phyloP scores from a whole-genome alignment of 202 grass and related monocot genomes.

The Musa balbisiana region DNA sequence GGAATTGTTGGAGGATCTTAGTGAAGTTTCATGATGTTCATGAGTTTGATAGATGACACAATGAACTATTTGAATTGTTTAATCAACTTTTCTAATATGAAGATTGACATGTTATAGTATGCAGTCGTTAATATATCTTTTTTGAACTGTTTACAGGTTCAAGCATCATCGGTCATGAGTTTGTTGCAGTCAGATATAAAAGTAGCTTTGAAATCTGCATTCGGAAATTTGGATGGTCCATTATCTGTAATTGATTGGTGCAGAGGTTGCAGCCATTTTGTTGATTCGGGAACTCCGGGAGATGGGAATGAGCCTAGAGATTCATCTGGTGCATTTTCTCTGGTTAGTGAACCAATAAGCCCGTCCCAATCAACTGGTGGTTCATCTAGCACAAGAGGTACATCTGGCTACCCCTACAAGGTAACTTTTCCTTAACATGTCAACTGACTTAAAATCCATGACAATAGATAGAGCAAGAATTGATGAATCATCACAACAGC shows the following conservation, averaged over 20 bases:
- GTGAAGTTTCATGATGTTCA: too few species aligned
- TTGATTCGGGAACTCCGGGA: slow-evolving; percentile 33
- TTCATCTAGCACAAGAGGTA: slow-evolving; percentile 56
- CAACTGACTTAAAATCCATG: slow-evolving; percentile 24
- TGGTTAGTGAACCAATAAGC: slow-evolving; percentile 66
- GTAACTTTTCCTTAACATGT: background rate
- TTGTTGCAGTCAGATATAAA: slow-evolving; percentile 94
- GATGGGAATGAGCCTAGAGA: slow-evolving; percentile 67
- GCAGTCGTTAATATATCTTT: slow-evolving; percentile 4
- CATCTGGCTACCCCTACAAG: slow-evolving; percentile 11
- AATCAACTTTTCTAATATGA: background rate
- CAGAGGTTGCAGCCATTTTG: slow-evolving; percentile 54
- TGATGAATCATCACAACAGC: slow-evolving; percentile 42
- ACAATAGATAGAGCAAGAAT: slow-evolving; percentile 39
- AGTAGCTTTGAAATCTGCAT: slow-evolving; percentile 66
- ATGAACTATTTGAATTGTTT: background rate
- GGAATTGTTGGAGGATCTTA: too few species aligned
- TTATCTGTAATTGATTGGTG: slow-evolving; percentile 91
- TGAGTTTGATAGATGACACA: background rate
- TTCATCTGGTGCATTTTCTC: slow-evolving; percentile 38
- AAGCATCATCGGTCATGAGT: slow-evolving; percentile 68
- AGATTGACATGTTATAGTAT: slow-evolving; percentile 8
- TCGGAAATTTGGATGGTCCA: slow-evolving; percentile 83
- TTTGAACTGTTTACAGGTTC: slow-evolving; percentile 45
- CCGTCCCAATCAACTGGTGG: slow-evolving; percentile 44